Evolutionary conservation across 23 red algal genomes (phyloP).

Genomic region (Gracilariopsis chorda): DNA sequence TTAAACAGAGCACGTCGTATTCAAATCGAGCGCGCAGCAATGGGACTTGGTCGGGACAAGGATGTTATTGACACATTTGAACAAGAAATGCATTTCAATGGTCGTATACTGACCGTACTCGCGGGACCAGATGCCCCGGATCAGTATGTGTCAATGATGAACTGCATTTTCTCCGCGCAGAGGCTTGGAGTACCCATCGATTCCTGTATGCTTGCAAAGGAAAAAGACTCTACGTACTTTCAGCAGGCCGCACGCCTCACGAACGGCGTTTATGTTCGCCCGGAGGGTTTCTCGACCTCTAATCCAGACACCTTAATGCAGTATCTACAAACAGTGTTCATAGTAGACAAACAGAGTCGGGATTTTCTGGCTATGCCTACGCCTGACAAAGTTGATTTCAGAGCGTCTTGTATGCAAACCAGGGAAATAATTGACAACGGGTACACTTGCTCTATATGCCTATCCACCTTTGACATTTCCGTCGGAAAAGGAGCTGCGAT

Average conservation of each 20-base stretch:
- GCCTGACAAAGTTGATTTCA: constrained; percentile 70
- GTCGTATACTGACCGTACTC: constrained; percentile 30
- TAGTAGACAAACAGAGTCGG: constrained; percentile 46
- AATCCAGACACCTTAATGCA: constrained; percentile 44
- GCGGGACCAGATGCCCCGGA: constrained; percentile 32
- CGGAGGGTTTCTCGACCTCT: neutral
- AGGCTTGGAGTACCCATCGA: constrained; percentile 56
- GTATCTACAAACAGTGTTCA: constrained; percentile 52
- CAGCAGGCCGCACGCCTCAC: constrained; percentile 79
- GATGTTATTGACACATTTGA: neutral
- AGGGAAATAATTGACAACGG: constrained; percentile 61
- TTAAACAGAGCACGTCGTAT: constrained; percentile 51
- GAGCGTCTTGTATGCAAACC: constrained; percentile 81
- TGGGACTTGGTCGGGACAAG: constrained; percentile 39
- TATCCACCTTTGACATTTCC: constrained; percentile 41
- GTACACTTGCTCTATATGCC: constrained; percentile 79
- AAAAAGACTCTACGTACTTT: constrained; percentile 61
- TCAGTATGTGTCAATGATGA: constrained; percentile 77
- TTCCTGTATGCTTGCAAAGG: constrained; percentile 13
- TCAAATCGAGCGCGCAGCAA: constrained; percentile 9
- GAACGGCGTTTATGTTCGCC: constrained; percentile 70
- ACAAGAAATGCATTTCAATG: constrained; percentile 4
- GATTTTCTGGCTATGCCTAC: constrained; percentile 67
- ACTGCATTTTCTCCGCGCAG: constrained; percentile 74
- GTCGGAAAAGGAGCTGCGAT: constrained; percentile 37